Conservation (phyloP, 139 green algal genomes). For the Asterochloris erici region DNA sequence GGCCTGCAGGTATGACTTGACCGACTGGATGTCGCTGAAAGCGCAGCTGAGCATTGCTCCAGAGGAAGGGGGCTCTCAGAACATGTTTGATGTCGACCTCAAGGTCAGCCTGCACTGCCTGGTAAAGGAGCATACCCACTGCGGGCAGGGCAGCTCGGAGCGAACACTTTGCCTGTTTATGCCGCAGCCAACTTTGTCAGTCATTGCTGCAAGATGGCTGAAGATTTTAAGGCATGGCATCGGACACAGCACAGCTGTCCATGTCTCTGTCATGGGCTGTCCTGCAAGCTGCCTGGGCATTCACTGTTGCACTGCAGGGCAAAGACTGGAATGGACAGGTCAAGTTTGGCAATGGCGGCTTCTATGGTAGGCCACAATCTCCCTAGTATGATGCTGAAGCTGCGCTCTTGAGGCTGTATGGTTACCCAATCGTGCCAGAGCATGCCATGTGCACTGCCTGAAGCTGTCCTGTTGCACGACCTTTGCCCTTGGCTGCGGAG, state of each 20-base stretch:
- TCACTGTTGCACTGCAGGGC: constrained; percentile 42
- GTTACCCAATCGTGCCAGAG: too few relatives aligned
- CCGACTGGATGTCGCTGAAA: constrained; percentile 70
- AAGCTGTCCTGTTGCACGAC: too few relatives aligned
- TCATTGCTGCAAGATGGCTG: too few relatives aligned
- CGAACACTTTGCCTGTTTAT: too few relatives aligned
- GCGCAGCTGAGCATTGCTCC: constrained; percentile 81
- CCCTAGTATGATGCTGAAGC: not conserved
- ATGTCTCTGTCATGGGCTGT: too few relatives aligned
- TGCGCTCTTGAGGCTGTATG: not conserved
- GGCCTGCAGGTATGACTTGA: constrained; percentile 73
- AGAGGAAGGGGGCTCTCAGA: constrained; percentile 67
- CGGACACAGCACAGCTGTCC: too few relatives aligned
- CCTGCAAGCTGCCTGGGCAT: too few relatives aligned
- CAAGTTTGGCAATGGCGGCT: constrained; percentile 92
- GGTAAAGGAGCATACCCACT: too few relatives aligned
- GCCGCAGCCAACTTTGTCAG: too few relatives aligned
- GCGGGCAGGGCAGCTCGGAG: too few relatives aligned
- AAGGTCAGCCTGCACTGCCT: constrained; percentile 26
- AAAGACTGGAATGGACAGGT: constrained; percentile 94
- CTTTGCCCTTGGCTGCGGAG: not conserved
- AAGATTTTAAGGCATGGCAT: too few relatives aligned
- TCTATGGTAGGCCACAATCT: constrained; percentile 61
- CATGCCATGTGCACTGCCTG: too few relatives aligned
- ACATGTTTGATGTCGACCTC: constrained; percentile 60